phyloP scores from a whole-genome alignment of 139 green algal species.

The Volvox reticuliferus region DNA sequence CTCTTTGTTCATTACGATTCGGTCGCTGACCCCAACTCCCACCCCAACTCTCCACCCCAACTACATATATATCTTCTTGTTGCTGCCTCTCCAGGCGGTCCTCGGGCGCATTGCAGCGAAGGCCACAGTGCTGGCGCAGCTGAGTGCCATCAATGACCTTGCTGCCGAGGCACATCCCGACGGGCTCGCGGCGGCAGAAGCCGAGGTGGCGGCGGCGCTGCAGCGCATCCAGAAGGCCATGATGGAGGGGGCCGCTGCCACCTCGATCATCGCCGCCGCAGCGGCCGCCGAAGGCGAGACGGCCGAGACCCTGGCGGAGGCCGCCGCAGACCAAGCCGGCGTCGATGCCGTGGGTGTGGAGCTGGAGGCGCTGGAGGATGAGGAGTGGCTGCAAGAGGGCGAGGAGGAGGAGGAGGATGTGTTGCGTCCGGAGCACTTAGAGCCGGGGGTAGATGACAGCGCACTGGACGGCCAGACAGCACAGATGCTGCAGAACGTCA shows the following conservation, averaged over 20 bases:
- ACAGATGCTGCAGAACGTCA: neutral
- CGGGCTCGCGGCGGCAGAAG: neutral
- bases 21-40: too few species aligned
- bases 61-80: too few species aligned
- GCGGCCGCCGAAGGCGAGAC: neutral
- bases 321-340: neutral
- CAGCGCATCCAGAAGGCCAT: neutral
- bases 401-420: neutral
- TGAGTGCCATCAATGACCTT: neutral
- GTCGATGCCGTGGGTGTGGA: neutral
- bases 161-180: neutral
- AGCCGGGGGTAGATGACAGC: conserved; percentile 3
- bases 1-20: too few species aligned
- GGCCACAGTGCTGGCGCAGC: neutral
- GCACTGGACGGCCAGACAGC: neutral
- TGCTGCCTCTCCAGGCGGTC: neutral
- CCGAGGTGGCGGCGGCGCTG: neutral
- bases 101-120: neutral
- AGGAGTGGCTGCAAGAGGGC: neutral
- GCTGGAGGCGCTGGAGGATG: neutral
- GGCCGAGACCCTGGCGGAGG: neutral
- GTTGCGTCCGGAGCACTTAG: neutral
- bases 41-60: too few species aligned
- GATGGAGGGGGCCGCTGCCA: neutral
- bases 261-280: neutral